Evolutionary conservation across 768 basidiomycete genomes (phyloP), one percentile per base, ranked within the genome.

Genomic region (Mycena vitilis): DNA sequence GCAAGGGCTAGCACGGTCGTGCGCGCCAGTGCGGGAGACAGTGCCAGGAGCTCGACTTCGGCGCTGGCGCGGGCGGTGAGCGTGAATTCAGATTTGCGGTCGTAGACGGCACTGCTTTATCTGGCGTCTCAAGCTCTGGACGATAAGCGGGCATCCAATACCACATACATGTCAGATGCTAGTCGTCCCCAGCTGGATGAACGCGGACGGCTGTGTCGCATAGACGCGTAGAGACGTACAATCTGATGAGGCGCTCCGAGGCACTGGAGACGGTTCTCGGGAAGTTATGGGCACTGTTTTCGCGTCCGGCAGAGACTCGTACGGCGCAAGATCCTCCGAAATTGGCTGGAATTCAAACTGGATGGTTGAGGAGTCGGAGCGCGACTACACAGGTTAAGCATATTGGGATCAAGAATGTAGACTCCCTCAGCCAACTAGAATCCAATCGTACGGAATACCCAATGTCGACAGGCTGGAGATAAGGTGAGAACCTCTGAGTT

Each of bases 371-470:
- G 81, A 75, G 7, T 88, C 89, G 48, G 84, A 77, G 25, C 90
- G 84, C n/a, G 83, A 85, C 82, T 3, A 85, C 86, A 74, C 81
- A 84, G 0, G 80, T 77, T 61, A 90, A 30, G 75, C 88, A 87
- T 36, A 88, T 85, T 0, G 88, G 85, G 44, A 87, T 79, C 30
- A 91, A 81, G 78, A 91, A 92, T 11, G 79, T 82, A 1, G 85
- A 87, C 6, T 87, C 87, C 89, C 91, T 3, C 30, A 92, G 37
- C 89, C 89, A 34, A 87, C 88, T 44, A 89, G 89, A 55, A 91
- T 30, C 30, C 30, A 30, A 5, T 30, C 30, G 83, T 54, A 48
- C 22, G 40, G 37, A 30, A 42, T 30, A 30, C 30, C 30, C 30
- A 5, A 4, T 20, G 47, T 45, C 45, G n/a, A 18, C 22, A 5